A percentile compares a stretch with the other conserved stretches of the same genome.
phyloP scores from a whole-genome alignment of 768 basidiomycete species.

The Mycena maculata region DNA sequence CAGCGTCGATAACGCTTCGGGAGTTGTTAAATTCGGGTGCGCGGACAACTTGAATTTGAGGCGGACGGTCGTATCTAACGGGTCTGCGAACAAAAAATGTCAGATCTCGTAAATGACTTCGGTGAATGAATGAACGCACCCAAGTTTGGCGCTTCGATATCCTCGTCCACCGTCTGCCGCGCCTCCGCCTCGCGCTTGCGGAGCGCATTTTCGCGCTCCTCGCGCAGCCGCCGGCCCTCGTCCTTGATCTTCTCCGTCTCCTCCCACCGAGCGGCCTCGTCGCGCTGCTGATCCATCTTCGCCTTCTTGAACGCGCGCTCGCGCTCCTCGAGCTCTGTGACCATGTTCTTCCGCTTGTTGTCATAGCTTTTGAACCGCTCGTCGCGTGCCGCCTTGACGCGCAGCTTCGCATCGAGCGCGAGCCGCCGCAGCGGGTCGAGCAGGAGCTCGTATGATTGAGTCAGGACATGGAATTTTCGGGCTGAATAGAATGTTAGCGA shows the following conservation, averaged over 20 bases:
- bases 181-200: slow-evolving; percentile 58
- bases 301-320: slow-evolving; percentile 84
- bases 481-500: slow-evolving; percentile 49
- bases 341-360: slow-evolving; percentile 76
- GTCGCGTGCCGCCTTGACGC: slow-evolving; percentile 73
- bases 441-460: slow-evolving; percentile 81
- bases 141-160: slow-evolving; percentile 67
- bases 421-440: slow-evolving; percentile 84
- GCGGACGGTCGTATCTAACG: slow-evolving; percentile 80
- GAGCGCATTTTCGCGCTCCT: slow-evolving; percentile 71
- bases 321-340: slow-evolving; percentile 83
- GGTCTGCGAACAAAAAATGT: slow-evolving; percentile 55
- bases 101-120: background rate
- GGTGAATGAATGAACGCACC: slow-evolving; percentile 48
- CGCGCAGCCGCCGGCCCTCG: slow-evolving; percentile 73
- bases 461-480: slow-evolving; percentile 86
- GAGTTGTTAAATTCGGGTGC: slow-evolving; percentile 67
- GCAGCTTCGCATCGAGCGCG: slow-evolving; percentile 84
- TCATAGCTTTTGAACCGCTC: slow-evolving; percentile 79
- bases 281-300: slow-evolving; percentile 68
- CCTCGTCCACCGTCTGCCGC: slow-evolving; percentile 48
- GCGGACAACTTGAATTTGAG: slow-evolving; percentile 73
- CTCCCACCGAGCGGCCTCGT: slow-evolving; percentile 63
- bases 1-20: slow-evolving; percentile 60
- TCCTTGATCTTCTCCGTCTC: slow-evolving; percentile 82